phyloP scores from a whole-genome alignment of 805 yeast genomes.

The Metschnikowia kofuensis region DNA sequence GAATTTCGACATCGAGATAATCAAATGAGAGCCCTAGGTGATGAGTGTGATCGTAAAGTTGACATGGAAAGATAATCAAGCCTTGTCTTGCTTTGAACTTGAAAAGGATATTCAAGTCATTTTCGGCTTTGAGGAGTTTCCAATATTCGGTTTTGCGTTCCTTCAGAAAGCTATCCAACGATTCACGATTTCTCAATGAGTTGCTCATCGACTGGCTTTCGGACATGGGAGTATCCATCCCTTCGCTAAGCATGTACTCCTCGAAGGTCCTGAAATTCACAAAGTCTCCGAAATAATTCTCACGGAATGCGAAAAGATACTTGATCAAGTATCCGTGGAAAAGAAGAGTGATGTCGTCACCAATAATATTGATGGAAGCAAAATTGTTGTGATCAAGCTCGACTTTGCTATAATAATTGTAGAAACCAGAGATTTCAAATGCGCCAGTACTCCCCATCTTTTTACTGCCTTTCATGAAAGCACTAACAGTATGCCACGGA shows the following conservation, averaged over 20 bases:
- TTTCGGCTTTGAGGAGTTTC: conserved; percentile 48
- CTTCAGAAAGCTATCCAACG: background rate
- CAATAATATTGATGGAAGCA: conserved; percentile 59
- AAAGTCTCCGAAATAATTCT: conserved; percentile 87
- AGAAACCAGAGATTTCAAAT: conserved; percentile 61
- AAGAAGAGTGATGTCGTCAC: conserved; percentile 64
- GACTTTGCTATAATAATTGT: conserved; percentile 55
- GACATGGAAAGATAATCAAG: conserved; percentile 67
- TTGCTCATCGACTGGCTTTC: background rate
- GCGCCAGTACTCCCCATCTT: conserved; percentile 67
- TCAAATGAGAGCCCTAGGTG: conserved; percentile 64
- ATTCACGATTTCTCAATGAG: conserved; percentile 4
- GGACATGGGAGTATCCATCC: conserved; percentile 1
- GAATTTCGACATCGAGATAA: conserved; percentile 68
- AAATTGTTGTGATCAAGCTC: conserved; percentile 71
- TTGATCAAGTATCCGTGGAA: conserved; percentile 78
- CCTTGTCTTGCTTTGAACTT: conserved; percentile 71
- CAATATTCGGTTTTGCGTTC: conserved; percentile 32
- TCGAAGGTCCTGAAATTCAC: conserved; percentile 82
- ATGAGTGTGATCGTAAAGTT: conserved; percentile 61
- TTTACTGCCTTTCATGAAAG: conserved; percentile 57
- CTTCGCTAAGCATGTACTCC: conserved; percentile 52
- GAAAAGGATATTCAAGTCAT: conserved; percentile 76
- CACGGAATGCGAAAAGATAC: conserved; percentile 71
- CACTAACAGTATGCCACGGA: conserved; percentile 84